Percentiles rank a stretch among this genome's conserved stretches.
phyloP scores from a whole-genome alignment of 768 basidiomycete species.

The Infundibulicybe gibba region DNA sequence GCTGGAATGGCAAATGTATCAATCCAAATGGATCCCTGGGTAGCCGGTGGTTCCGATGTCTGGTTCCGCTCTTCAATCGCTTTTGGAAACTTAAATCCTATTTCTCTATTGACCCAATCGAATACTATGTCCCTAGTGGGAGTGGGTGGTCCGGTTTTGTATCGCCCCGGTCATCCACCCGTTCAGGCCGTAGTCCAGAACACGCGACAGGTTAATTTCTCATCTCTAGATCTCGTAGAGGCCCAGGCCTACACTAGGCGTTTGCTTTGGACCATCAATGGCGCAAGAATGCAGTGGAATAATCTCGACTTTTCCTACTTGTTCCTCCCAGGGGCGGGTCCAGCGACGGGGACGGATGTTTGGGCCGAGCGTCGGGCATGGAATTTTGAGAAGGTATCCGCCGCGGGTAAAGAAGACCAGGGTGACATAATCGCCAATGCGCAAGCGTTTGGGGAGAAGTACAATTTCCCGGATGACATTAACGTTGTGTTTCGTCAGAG shows the following conservation, averaged over 20 bases:
- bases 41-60: constrained; percentile 13
- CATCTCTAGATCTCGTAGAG: constrained; percentile 25
- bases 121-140: constrained; percentile 22
- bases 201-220: constrained; percentile 12
- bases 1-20: constrained; percentile 52
- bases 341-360: constrained; percentile 11
- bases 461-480: constrained; percentile 48
- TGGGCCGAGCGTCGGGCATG: constrained; percentile 55
- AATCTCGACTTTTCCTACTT: constrained; percentile 62
- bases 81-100: constrained; percentile 43
- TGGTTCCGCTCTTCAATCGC: constrained; percentile 56
- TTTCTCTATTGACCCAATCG: constrained; percentile 46
- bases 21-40: constrained; percentile 67
- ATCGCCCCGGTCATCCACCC: constrained; percentile 35
- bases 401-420: constrained; percentile 8
- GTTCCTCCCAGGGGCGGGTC: constrained; percentile 36
- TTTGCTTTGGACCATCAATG: constrained; percentile 58
- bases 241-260: constrained; percentile 54
- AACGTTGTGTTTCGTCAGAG: constrained; percentile 46
- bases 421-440: constrained; percentile 34
- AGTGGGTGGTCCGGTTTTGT: constrained; percentile 42
- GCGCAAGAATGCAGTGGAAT: constrained; percentile 61
- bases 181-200: constrained; percentile 23
- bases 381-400: constrained; percentile 14
- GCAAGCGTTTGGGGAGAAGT: constrained; percentile 38